These are phyloP conservation scores for Mucor saturninus DNA, from an alignment of 371 early-diverging fungal genomes.

Conservation along the genomic window DNA sequence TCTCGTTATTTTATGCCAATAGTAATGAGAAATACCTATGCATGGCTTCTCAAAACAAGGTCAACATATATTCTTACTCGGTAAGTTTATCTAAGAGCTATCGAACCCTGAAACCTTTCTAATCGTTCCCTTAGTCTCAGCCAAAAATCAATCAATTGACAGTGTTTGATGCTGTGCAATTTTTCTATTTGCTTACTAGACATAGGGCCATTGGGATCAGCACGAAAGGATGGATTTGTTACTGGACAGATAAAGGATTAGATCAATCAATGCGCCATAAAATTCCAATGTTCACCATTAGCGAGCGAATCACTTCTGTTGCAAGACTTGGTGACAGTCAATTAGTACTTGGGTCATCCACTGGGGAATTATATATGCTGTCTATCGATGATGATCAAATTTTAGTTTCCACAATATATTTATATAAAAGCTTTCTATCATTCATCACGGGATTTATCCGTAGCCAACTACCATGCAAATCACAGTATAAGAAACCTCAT, in stretches of 20 bases:
- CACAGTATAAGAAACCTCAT: background rate
- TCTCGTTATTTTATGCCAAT: too few relatives aligned
- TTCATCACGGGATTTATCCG: background rate
- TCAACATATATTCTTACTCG: too few relatives aligned
- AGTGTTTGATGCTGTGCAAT: background rate
- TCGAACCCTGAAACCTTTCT: too few relatives aligned
- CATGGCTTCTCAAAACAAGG: too few relatives aligned
- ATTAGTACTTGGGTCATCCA: slow-evolving; percentile 7
- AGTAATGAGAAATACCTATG: too few relatives aligned
- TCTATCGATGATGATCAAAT: background rate
- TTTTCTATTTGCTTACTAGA: background rate
- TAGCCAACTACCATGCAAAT: background rate
- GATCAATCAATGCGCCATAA: background rate
- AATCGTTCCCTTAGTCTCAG: too few relatives aligned
- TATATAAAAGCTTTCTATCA: background rate
- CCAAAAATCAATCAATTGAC: background rate
- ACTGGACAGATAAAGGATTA: background rate
- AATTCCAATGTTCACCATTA: background rate
- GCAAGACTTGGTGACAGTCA: background rate
- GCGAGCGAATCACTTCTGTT: slow-evolving; percentile 12
- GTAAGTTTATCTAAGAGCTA: too few relatives aligned
- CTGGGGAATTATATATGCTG: slow-evolving; percentile 5
- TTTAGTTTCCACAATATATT: background rate
- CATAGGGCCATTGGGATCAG: background rate
- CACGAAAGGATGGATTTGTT: background rate